Evolutionary conservation across 768 basidiomycete genomes (phyloP).

Genomic region (Amanita polypyramis): DNA sequence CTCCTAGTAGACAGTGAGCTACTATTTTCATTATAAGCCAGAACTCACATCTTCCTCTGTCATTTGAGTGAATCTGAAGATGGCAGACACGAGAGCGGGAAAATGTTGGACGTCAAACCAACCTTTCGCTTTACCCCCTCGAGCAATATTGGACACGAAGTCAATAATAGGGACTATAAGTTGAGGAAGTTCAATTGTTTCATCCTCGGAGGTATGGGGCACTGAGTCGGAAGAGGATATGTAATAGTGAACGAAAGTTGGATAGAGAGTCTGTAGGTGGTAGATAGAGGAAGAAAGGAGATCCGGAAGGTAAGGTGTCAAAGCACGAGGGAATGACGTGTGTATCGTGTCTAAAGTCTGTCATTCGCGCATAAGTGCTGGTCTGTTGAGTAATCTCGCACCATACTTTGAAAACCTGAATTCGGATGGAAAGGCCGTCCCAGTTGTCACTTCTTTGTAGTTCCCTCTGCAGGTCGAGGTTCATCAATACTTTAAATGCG

Average conservation of each 20-base stretch:
- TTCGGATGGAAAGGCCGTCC: conserved; percentile 72
- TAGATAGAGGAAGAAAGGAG: conserved; percentile 47
- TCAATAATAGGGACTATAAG: conserved; percentile 75
- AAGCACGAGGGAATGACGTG: conserved; percentile 68
- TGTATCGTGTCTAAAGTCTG: conserved; percentile 70
- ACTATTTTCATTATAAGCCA: not conserved
- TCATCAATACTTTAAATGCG: conserved; percentile 72
- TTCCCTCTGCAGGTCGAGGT: conserved; percentile 53
- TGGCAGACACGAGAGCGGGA: conserved; percentile 34
- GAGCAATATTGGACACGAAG: conserved; percentile 56
- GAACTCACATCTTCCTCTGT: conserved; percentile 74
- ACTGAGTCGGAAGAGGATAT: conserved; percentile 41
- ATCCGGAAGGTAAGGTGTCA: conserved; percentile 52
- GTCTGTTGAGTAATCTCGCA: not conserved
- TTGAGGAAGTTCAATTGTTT: conserved; percentile 63
- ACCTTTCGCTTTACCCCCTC: conserved; percentile 52
- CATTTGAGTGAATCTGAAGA: conserved; percentile 76
- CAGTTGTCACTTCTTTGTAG: conserved; percentile 50
- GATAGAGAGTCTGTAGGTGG: conserved; percentile 49
- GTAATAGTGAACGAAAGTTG: conserved; percentile 54
- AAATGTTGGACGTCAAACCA: conserved; percentile 53
- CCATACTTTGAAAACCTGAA: conserved; percentile 77
- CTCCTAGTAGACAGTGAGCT: conserved; percentile 40
- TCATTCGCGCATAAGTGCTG: conserved; percentile 1
- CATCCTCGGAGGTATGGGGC: conserved; percentile 67